phyloP scores from a whole-genome alignment of 2,329 filamentous ascomycete species.

The Fusarium subtropicale region DNA sequence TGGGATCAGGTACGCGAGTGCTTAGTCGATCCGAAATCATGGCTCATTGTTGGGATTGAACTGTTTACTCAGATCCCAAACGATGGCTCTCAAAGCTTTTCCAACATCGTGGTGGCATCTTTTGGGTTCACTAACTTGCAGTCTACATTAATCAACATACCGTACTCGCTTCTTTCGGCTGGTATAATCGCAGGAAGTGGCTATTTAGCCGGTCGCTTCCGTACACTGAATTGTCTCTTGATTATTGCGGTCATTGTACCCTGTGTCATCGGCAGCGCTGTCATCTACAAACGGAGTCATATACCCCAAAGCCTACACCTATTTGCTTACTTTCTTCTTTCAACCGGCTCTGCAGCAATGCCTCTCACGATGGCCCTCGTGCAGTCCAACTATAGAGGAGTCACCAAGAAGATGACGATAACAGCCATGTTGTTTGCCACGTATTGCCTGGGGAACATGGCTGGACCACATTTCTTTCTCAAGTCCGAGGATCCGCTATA shows the following conservation, averaged over 20 bases:
- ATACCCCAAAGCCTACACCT: constrained; percentile 60
- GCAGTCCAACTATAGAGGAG: constrained; percentile 66
- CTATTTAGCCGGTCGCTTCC: constrained; percentile 63
- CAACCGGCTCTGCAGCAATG: constrained; percentile 64
- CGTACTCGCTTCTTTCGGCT: constrained; percentile 65
- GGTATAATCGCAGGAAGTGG: constrained; percentile 61
- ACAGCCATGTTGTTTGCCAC: constrained; percentile 66
- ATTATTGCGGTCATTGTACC: constrained; percentile 63
- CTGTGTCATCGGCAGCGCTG: constrained; percentile 63
- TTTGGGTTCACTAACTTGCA: constrained; percentile 67
- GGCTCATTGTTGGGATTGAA: constrained; percentile 66
- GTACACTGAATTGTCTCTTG: constrained; percentile 63
- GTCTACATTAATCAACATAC: constrained; percentile 68
- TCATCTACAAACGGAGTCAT: constrained; percentile 62
- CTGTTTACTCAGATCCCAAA: constrained; percentile 70
- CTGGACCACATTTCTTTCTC: constrained; percentile 67
- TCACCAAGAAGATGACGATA: constrained; percentile 71
- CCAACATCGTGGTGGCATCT: constrained; percentile 66
- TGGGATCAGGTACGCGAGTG: constrained; percentile 66
- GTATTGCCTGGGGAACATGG: constrained; percentile 68
- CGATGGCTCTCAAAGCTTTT: constrained; percentile 69
- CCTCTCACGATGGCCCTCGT: constrained; percentile 67
- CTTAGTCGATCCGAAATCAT: constrained; percentile 68
- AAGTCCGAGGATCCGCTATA: constrained; percentile 63
- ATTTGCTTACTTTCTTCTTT: constrained; percentile 68